Conservation (phyloP, 768 basidiomycete species). For the Boletus subcaerulescens region DNA sequence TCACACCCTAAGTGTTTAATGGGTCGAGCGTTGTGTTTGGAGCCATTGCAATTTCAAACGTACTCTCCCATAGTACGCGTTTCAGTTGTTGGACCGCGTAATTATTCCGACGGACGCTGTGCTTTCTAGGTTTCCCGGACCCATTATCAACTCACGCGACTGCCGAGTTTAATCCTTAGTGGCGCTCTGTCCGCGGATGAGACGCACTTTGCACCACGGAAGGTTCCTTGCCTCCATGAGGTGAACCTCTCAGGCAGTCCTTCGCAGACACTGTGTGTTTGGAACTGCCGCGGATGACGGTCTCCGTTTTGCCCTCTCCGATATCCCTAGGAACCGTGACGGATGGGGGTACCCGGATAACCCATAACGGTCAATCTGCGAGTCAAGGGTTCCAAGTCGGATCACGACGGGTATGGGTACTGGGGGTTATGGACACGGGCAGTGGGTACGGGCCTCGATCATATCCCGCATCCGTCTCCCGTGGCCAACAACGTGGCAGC, state of each 20-base stretch:
- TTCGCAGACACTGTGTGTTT: neutral
- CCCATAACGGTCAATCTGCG: neutral
- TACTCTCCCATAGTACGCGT: neutral
- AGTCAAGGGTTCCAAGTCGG: neutral
- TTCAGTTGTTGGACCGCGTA: neutral
- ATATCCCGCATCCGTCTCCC: neutral
- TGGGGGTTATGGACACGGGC: neutral
- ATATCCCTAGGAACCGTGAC: neutral
- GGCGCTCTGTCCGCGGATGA: constrained; percentile 17
- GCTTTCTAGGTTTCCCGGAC: neutral
- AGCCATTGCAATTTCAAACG: neutral
- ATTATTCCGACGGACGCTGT: neutral
- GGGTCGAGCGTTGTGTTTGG: neutral
- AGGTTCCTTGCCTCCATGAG: constrained; percentile 1
- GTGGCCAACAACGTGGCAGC: constrained; percentile 2
- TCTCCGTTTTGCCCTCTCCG: neutral
- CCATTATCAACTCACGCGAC: neutral
- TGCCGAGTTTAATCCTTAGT: neutral
- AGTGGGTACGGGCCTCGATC: constrained; percentile 3
- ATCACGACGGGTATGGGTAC: constrained; percentile 3
- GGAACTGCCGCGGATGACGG: constrained; percentile 1
- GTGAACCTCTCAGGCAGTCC: neutral
- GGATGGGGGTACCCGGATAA: neutral
- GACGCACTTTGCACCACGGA: neutral
- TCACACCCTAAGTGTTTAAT: neutral